Evolutionary conservation across 116 monocot species (phyloP).

Genomic region (Posidonia oceanica): DNA sequence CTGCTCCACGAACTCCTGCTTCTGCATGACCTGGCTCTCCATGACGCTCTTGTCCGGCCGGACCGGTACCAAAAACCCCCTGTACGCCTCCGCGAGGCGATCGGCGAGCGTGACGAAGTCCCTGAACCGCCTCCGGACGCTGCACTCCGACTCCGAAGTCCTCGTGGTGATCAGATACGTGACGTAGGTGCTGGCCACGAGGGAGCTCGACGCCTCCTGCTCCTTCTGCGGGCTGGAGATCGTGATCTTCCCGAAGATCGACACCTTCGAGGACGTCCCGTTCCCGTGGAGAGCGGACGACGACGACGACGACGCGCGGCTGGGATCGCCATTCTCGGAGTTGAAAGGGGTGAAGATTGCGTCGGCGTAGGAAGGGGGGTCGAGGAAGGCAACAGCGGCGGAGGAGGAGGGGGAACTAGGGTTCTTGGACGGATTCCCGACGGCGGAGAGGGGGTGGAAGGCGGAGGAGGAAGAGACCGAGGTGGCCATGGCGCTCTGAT

Average conservation of each 20-base stretch:
- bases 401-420: constrained; percentile 3
- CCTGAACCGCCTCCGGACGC: constrained; percentile 80
- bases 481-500: constrained; percentile 13
- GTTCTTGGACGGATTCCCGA: neutral
- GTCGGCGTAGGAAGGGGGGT: constrained; percentile 75
- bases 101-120: constrained; percentile 89
- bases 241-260: constrained; percentile 41
- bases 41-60: constrained; percentile 76
- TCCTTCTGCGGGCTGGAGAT: constrained; percentile 79
- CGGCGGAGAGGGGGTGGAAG: constrained; percentile 5
- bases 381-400: constrained; percentile 25
- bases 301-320: constrained; percentile 4
- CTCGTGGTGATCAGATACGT: constrained; percentile 67
- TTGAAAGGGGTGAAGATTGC: constrained; percentile 37
- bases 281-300: constrained; percentile 13
- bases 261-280: constrained; percentile 10
- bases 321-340: constrained; percentile 8
- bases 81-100: constrained; percentile 62
- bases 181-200: constrained; percentile 57
- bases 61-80: constrained; percentile 58
- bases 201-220: constrained; percentile 49
- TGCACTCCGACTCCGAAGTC: constrained; percentile 14
- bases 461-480: constrained; percentile 6
- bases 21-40: constrained; percentile 94
- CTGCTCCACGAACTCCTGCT: constrained; percentile 88